Base-by-base conservation (phyloP, 495 filamentous ascomycete species). In the Cudoniella acicularis region DNA sequence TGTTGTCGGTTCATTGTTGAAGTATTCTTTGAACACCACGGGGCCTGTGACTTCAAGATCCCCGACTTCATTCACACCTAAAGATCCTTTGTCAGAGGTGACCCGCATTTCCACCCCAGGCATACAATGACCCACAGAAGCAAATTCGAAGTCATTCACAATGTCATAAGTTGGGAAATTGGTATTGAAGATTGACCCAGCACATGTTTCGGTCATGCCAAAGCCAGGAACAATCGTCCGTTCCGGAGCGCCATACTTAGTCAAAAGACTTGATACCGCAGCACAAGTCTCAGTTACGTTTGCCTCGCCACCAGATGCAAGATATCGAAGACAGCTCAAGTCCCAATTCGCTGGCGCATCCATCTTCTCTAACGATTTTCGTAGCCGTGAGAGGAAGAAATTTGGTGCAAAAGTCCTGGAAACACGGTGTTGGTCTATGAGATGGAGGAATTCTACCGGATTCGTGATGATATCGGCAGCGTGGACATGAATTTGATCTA, bases 11-110 rank as follows among this genome's bases (percentile, higher is more conserved):
- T 78, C 73, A 57, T 89, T 83, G 61, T 92, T 92, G 61, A 82
- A 81, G 66, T 95, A 95, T 13, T 83, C 82, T 42, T 79, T 71
- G 76, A 94, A 95, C 10, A 95, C 75, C 41, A 90, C 86, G 2
- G 84, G 81, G 0, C 90, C 91, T 63, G 81, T 80, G 56, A 93
- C 73, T 80, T 87, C 90, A 46, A 95, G 77, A 70, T 94, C 86
- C 18, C 91, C 83, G 10, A 73, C 68, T 63, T 87, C 62, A 20
- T 47, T 41, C 0, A 75, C 75, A 25, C 68, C 77, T 49, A 85
- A 82, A 3, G 49, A 10, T 36, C 55, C 49, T 2, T 36, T 13
- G 13, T 36, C 13, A 36, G 30, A 36, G 30, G 3, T 63, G 6
- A 1, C 16, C 18, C 48, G 70, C 77, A 72, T 64, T 73, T 46